These are phyloP conservation scores for Globisporangium rhizosaccharum DNA, from an alignment of 352 stramenopile species.

Conservation along the genomic window DNA sequence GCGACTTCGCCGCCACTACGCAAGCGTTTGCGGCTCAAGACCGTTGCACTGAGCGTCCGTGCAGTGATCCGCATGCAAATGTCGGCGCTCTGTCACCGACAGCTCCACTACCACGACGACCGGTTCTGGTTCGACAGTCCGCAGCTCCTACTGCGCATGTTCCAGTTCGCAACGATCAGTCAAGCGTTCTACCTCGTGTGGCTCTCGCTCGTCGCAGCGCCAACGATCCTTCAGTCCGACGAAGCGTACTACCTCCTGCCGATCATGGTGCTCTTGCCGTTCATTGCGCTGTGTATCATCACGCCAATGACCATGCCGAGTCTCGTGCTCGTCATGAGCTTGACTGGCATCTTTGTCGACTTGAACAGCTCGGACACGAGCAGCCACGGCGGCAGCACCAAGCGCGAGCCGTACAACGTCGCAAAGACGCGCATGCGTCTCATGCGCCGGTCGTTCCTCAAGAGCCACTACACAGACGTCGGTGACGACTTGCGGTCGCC, in stretches of 20 bases:
- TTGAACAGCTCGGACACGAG: conserved; percentile 34
- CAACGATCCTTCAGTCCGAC: conserved; percentile 23
- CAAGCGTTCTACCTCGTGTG: conserved; percentile 86
- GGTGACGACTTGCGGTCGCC: conserved; percentile 8
- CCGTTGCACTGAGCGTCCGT: conserved; percentile 52
- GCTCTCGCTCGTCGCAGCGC: conserved; percentile 72
- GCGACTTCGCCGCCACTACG: conserved; percentile 3
- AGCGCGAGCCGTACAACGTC: conserved; percentile 26
- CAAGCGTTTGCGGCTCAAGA: conserved; percentile 42
- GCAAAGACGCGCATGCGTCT: conserved; percentile 69
- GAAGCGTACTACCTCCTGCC: conserved; percentile 27
- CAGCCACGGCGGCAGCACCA: neutral
- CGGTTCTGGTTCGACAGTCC: conserved; percentile 83
- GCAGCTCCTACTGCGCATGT: conserved; percentile 61
- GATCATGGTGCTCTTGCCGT: conserved; percentile 66
- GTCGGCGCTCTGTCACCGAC: conserved; percentile 77
- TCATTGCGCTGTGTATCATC: conserved; percentile 65
- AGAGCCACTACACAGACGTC: conserved; percentile 51
- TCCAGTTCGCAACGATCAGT: conserved; percentile 83
- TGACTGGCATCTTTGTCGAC: conserved; percentile 84
- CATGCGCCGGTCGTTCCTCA: conserved; percentile 65
- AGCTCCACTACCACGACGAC: conserved; percentile 78
- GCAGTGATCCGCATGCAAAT: conserved; percentile 84
- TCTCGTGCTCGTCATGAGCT: conserved; percentile 82
- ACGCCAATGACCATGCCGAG: conserved; percentile 85